Base-by-base conservation (phyloP, 2,329 filamentous ascomycete species). In the Penicillium crustosum region DNA sequence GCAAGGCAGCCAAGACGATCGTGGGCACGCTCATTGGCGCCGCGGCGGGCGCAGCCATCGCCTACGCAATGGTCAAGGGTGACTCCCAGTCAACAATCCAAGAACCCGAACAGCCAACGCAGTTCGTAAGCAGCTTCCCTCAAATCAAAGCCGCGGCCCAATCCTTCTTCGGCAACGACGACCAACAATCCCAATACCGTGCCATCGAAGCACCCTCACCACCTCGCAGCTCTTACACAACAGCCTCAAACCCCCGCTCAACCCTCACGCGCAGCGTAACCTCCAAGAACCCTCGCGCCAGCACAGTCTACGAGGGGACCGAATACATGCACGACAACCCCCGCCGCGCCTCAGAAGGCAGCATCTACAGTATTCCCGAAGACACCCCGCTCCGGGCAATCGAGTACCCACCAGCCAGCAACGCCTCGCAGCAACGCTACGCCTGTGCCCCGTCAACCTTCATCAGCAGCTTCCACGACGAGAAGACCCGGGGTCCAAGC, bases 21-120 rank as follows among this genome's bases (percentile, higher is more conserved):
- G 81, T 94, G 45, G 89, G 91, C 8, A 89, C 89, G 8, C 79
- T 95, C 12, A 81, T 96, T 49, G 91, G 90, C 43, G 90, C 89
- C 33, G 90, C 90, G 17, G 90, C 90, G 19, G 89, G 89, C 39
- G 89, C 88, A 36, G 89, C 88, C 10, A 79, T 90, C 41, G 88
- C 90, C 10, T 96, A 94, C 74, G 86, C 86, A 23, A 87, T 91
- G 78, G 81, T 86, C 62, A 86, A 83, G 63, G 81, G 82, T 58
- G 86, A 89, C 39, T 66, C 69, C 1, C 63, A 71, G 21, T 57
- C 67, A 15, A 65, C 67, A 12, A 51, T 54, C 38, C 57, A 62
- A 9, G 65, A 70, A 6, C 53, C 53, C 31, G 58, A 57, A 35
- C 68, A 52, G 35, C 63, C 58, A 31, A 61, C 59, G 49, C 66